These are phyloP conservation scores for Cladosporium sp. DNA, from an alignment of 2,329 filamentous ascomycete genomes.

Conservation along the genomic window DNA sequence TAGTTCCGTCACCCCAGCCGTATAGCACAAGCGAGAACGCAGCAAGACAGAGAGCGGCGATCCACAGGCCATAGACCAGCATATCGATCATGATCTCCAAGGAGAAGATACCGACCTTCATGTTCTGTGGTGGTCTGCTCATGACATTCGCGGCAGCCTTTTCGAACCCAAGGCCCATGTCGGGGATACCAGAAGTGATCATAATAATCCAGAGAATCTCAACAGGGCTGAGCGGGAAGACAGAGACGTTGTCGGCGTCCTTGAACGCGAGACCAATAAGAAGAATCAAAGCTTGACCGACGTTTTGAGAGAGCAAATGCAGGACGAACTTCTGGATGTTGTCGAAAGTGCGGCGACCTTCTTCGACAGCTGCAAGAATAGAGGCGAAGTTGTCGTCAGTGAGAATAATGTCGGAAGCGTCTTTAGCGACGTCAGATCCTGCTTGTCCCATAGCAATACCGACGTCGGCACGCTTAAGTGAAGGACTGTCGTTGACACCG, in stretches of 20 bases:
- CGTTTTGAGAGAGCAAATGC: conserved; percentile 90
- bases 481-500: conserved; percentile 82
- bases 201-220: conserved; percentile 95
- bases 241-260: conserved; percentile 65
- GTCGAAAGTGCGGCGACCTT: conserved; percentile 80
- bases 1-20: conserved; percentile 47
- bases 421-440: conserved; percentile 81
- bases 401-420: conserved; percentile 76
- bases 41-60: conserved; percentile 63
- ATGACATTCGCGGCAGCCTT: conserved; percentile 72
- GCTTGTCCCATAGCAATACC: conserved; percentile 86
- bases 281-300: conserved; percentile 80
- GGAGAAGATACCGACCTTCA: conserved; percentile 68
- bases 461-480: conserved; percentile 74
- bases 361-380: conserved; percentile 76
- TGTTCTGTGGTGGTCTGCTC: conserved; percentile 70
- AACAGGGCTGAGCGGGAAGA: conserved; percentile 80
- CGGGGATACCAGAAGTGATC: conserved; percentile 81
- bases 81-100: conserved; percentile 74
- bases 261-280: conserved; percentile 80
- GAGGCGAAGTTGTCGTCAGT: conserved; percentile 87
- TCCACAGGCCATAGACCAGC: conserved; percentile 72
- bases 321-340: conserved; percentile 87
- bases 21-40: conserved; percentile 64
- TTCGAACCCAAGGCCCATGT: conserved; percentile 83